These are phyloP conservation scores for Streptanthus diversifolius DNA, from an alignment of 345 rosid species.

Conservation along the genomic window DNA sequence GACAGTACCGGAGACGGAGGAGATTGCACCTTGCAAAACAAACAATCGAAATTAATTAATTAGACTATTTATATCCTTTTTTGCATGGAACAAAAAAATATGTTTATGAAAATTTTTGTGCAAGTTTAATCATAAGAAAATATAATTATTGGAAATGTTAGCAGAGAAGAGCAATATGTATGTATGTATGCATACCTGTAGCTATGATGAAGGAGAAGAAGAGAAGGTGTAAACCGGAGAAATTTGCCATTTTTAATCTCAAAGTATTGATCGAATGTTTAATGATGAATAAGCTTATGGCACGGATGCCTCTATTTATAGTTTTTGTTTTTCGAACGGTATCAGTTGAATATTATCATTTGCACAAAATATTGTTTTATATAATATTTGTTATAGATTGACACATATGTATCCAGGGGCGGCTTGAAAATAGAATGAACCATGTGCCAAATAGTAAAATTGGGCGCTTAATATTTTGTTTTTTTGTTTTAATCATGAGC, in stretches of 20 bases:
- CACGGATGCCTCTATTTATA: constrained; percentile 16
- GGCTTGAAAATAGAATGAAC: too few relatives aligned
- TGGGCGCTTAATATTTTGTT: too few relatives aligned
- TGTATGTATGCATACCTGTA: background rate
- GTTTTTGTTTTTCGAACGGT: background rate
- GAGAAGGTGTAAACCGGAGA: constrained; percentile 7
- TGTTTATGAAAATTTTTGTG: background rate
- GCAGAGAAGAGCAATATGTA: background rate
- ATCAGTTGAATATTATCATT: too few relatives aligned
- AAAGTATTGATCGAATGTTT: background rate
- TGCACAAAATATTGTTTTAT: too few relatives aligned
- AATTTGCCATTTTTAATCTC: constrained; percentile 16
- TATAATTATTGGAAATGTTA: background rate
- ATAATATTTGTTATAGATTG: too few relatives aligned
- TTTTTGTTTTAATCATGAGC: too few relatives aligned
- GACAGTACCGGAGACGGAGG: constrained; percentile 18
- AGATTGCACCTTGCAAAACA: constrained; percentile 11
- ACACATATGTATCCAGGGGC: too few relatives aligned
- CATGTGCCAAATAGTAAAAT: too few relatives aligned
- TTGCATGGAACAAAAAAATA: constrained; percentile 2
- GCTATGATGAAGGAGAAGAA: constrained; percentile 22
- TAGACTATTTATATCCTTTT: background rate
- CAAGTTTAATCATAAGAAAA: background rate
- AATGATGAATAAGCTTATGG: background rate
- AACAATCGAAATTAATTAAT: background rate